Base-by-base conservation (phyloP, 306 rosid species). In the Rosa chinensis region DNA sequence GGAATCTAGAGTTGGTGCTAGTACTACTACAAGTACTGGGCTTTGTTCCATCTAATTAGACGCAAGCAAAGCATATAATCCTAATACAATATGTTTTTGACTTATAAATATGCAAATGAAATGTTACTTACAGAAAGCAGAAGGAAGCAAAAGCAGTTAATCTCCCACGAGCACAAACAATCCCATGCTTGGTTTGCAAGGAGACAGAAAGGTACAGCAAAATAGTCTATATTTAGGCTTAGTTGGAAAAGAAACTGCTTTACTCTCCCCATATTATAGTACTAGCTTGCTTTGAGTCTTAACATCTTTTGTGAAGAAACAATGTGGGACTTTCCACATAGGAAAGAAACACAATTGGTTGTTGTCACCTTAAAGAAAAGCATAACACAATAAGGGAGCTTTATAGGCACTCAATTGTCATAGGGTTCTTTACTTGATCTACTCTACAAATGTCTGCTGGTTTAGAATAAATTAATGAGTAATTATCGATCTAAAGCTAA, bases 321-420 rank as follows among this genome's bases (percentile, higher is more conserved):
- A 40, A 49, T 64, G 45, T 43, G 25, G 39, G 48, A 25, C 63
- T 75, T 58, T 67, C 70, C 80, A 68, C 72, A 43, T 67, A 23
- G 70, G 43, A 68, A 55, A 42, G n/a, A 40, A 58, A 52, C 37
- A 79, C 39, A 49, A 8, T 70, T 68, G 80, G 80, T n/a, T 53
- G 80, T 44, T 81, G 80, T 74, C 71, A 44, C 66, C 84, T 17
- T 45, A 81, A 75, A 66, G 75, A 75, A 81, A 81, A 67, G 80
- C 84, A 75, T 10, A 58, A 58, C 69, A 80, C 63, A 56, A 74
- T 66, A n/a, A 64, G 48, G 52, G 74, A 49, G 66, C 25, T 66
- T 45, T 77, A 18, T 73, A 21, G 59, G 12, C 66, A 37, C 49
- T n/a, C 43, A n/a, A 23, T 62, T 12, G 16, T 44, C 35, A 10